Base-by-base conservation (phyloP, 2,329 filamentous ascomycete species). In the Ilyonectria mors-panacis region DNA sequence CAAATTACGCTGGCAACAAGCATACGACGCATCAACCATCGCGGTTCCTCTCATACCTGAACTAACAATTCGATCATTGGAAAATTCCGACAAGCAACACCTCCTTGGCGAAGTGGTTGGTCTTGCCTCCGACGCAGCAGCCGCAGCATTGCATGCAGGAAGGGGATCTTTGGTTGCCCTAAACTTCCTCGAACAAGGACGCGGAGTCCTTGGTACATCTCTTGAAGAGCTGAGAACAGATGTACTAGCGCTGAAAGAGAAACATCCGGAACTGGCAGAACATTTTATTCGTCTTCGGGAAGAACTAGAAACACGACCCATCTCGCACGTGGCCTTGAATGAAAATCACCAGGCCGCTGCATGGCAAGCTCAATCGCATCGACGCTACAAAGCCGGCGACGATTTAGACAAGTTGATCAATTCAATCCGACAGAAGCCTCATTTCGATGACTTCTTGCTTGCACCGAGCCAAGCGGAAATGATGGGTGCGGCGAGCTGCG, bases 341-440 rank as follows among this genome's bases (percentile, higher is more conserved):
- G 37, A n/a, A 17, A 39, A 39, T 15, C 37, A 39, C 6, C 37
- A 17, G 4, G 37, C 13, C 37, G 13, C 13, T n/a, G 5, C 15
- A 17, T 17, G 37, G 15, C 37, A 39, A 17, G 37, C 37, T 15
- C 37, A 6, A 48, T 39, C 17, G 5, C 15, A 10, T 12, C 30
- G 42, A 17, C 63, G 50, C 10, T 55, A 61, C 33, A 17, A 66
- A 6, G n/a, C 35, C 13, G 44, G 33, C 4, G 4, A 57, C 1
- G 10, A 44, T 1, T 42, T 56, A 76, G 65, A 65, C 78, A 2
- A 45, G 6, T 8, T 42, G 39, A 42, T 42, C n/a, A 3, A 15
- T 19, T 15, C 17, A 7, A 42, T 42, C n/a, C 39, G 39, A 15
- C 15, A 42, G 8, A 15, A 42, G 8, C 6, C 39, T n/a, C 17